Base-by-base conservation (phyloP, 2,329 filamentous ascomycete genomes). In the Aspergillus unguis region DNA sequence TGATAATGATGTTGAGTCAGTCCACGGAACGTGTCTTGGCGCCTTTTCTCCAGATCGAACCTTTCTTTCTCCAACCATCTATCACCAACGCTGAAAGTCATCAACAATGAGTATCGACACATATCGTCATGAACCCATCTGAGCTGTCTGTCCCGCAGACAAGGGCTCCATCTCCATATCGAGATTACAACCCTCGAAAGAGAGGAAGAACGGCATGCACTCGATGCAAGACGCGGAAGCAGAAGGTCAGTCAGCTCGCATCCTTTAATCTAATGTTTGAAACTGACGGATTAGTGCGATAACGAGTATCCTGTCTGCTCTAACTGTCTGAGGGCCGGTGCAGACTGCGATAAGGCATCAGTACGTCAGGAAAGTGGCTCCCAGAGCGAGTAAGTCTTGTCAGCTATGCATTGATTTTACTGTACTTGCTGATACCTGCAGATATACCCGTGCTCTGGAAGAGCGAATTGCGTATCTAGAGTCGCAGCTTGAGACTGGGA, bases 201-300 rank as follows among this genome's bases (percentile, higher is more conserved):
- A 70, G 75, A 48, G 73, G 71, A 17, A 66, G 75, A 32, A 77
- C 74, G 1, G 74, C 74, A 6, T 77, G 74, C 50, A 74, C 74
- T 37, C 70, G 74, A 54, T 77, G 74, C 64, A 77, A 77, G 58
- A 71, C 64, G 23, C 66, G 74, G 47, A 77, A 77, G 55, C 75
- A 77, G 57, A 76, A 70, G 62, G 74, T 75, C 33, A 58, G 64
- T 31, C 37, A 17, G 9, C 26, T n/a, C n/a, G 41, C 17, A 44
- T 27, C 11, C n/a, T 44, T 5, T 9, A 6, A 27, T 48, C 10
- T 6, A 11, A 2, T 17, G 17, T 37, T 6, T 31, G 6, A 31
- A 36, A 10, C 26, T 53, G 11, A 58, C 27, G 10, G 10, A 36
- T 7, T 37, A 76, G 74, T 77, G 75, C 58, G 74, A 76, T 58